Evolutionary conservation across 2,329 filamentous ascomycete species (phyloP).

Genomic region (Alternaria metachromatica): DNA sequence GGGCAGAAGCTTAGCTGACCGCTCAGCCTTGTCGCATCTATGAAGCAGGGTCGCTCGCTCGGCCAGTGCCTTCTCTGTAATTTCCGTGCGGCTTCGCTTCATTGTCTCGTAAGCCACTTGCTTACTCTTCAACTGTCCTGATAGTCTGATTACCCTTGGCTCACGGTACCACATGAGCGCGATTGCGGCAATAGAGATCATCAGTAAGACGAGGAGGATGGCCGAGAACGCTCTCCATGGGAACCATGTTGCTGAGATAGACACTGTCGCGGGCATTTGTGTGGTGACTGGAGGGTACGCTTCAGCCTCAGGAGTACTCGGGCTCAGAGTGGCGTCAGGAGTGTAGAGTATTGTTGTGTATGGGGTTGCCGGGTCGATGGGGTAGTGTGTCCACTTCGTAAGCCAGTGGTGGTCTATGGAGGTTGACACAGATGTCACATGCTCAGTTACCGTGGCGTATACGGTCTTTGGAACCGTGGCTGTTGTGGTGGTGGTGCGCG

Average conservation of each 20-base stretch:
- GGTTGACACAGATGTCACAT: not conserved
- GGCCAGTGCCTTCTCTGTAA: not conserved
- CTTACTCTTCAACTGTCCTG: not conserved
- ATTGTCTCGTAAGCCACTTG: not conserved
- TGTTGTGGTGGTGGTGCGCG: not conserved
- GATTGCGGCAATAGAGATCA: not conserved
- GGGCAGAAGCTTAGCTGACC: not conserved
- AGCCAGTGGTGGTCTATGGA: not conserved
- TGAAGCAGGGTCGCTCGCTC: not conserved
- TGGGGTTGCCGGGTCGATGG: not conserved
- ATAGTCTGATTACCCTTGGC: not conserved
- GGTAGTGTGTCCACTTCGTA: slow-evolving; percentile 4
- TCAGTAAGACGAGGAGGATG: not conserved
- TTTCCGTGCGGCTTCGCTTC: not conserved
- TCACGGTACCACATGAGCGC: not conserved
- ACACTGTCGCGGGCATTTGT: not conserved
- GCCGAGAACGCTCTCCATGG: not conserved
- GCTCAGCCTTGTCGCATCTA: not conserved
- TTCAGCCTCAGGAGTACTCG: not conserved
- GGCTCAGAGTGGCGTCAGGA: not conserved
- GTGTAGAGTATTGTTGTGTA: not conserved
- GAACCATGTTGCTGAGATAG: not conserved
- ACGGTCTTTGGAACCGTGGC: not conserved
- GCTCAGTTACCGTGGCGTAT: not conserved
- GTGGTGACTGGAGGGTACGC: not conserved